Percentiles rank a stretch among this genome's conserved stretches.
phyloP scores from a whole-genome alignment of 768 basidiomycete genomes.

The Pisolithus sp. region DNA sequence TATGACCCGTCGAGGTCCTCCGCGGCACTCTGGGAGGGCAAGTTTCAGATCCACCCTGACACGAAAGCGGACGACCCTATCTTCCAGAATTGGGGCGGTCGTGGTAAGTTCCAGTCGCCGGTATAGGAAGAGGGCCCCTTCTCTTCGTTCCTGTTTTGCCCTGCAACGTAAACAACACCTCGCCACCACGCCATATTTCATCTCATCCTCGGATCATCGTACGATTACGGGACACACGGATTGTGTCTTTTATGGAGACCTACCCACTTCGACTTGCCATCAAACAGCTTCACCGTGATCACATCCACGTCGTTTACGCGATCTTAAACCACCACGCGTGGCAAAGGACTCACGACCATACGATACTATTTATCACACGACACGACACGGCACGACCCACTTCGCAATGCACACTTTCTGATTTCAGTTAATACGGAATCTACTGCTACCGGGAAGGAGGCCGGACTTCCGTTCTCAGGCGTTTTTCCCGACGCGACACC shows the following conservation, averaged over 20 bases:
- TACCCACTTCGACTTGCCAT: too few species aligned
- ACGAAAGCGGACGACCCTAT: slow-evolving; percentile 62
- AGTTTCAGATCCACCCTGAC: slow-evolving; percentile 82
- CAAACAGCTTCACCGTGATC: background rate
- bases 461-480: background rate
- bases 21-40: slow-evolving; percentile 79
- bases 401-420: background rate
- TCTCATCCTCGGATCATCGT: background rate
- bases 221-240: background rate
- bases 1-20: slow-evolving; percentile 76
- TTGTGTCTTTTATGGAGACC: background rate
- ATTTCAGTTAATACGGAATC: background rate
- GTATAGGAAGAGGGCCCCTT: background rate
- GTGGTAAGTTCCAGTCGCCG: slow-evolving; percentile 12
- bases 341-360: background rate
- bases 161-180: background rate
- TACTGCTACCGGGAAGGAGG: background rate
- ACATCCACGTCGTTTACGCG: background rate
- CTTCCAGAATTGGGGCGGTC: slow-evolving; percentile 27
- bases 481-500: background rate
- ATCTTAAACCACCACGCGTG: background rate
- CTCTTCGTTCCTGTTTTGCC: background rate
- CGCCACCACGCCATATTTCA: background rate
- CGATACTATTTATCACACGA: background rate
- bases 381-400: too few species aligned